Conservation (phyloP, 768 basidiomycete species). For the Boletus coccyginus region DNA sequence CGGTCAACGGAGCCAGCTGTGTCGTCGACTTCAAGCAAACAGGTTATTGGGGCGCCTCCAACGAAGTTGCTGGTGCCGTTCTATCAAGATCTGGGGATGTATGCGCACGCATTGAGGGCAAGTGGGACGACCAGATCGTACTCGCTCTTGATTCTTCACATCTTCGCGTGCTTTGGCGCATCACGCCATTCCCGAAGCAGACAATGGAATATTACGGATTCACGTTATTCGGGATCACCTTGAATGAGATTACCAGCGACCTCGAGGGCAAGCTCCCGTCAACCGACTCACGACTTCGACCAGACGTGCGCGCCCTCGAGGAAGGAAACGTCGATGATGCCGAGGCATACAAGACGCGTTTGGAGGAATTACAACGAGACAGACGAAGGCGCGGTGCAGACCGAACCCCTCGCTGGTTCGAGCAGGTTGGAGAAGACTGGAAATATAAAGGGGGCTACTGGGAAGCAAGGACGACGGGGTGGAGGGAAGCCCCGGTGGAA, state of each 20-base stretch:
- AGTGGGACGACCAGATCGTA: slow-evolving; percentile 85
- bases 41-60: slow-evolving; percentile 79
- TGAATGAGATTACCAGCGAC: slow-evolving; percentile 77
- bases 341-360: slow-evolving; percentile 64
- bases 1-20: slow-evolving; percentile 52
- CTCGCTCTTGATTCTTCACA: slow-evolving; percentile 64
- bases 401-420: slow-evolving; percentile 71
- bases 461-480: slow-evolving; percentile 66
- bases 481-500: slow-evolving; percentile 49
- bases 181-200: slow-evolving; percentile 69
- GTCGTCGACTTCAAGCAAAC: slow-evolving; percentile 83
- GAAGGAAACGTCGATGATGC: slow-evolving; percentile 69
- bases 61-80: slow-evolving; percentile 65
- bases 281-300: slow-evolving; percentile 79
- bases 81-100: slow-evolving; percentile 51
- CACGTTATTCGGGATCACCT: slow-evolving; percentile 71
- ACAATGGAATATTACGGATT: slow-evolving; percentile 77
- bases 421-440: slow-evolving; percentile 68
- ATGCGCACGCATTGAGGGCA: slow-evolving; percentile 72
- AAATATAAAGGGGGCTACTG: slow-evolving; percentile 78
- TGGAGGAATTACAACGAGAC: slow-evolving; percentile 77
- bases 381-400: slow-evolving; percentile 63
- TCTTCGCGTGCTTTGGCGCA: slow-evolving; percentile 76
- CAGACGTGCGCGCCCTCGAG: slow-evolving; percentile 82
- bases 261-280: slow-evolving; percentile 62